phyloP scores from a whole-genome alignment of 1,284 basidiomycete genomes.

The Gomphus bonarii region DNA sequence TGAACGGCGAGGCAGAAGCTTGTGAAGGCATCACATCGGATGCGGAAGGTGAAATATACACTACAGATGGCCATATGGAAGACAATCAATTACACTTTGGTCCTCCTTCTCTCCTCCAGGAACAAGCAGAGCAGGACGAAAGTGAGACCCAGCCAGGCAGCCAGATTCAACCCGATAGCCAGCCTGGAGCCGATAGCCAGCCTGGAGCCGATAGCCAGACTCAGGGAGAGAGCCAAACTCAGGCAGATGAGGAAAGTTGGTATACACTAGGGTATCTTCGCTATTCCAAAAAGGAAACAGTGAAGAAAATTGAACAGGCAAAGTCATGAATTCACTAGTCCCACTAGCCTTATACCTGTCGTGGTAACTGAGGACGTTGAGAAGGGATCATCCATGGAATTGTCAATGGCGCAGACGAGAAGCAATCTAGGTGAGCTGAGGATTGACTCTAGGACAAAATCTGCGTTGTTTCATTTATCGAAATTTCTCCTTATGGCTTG shows the following conservation, averaged over 20 bases:
- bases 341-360: background rate
- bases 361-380: background rate
- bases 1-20: background rate
- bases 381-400: background rate
- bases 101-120: background rate
- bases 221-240: background rate
- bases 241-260: background rate
- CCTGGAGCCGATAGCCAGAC: background rate
- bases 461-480: background rate
- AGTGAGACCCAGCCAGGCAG: background rate
- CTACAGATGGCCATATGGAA: background rate
- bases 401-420: background rate
- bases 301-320: background rate
- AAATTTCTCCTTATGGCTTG: background rate
- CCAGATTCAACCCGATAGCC: background rate
- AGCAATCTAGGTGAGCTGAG: background rate
- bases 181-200: background rate
- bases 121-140: background rate
- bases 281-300: background rate
- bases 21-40: background rate
- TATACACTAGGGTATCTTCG: background rate
- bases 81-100: background rate
- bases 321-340: background rate
- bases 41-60: background rate
- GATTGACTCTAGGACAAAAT: background rate